A percentile compares a stretch with the other conserved stretches of the same genome.
These are phyloP conservation scores for Trichosporon sp. DNA, from an alignment of 1,284 basidiomycete species.

Conservation along the genomic window DNA sequence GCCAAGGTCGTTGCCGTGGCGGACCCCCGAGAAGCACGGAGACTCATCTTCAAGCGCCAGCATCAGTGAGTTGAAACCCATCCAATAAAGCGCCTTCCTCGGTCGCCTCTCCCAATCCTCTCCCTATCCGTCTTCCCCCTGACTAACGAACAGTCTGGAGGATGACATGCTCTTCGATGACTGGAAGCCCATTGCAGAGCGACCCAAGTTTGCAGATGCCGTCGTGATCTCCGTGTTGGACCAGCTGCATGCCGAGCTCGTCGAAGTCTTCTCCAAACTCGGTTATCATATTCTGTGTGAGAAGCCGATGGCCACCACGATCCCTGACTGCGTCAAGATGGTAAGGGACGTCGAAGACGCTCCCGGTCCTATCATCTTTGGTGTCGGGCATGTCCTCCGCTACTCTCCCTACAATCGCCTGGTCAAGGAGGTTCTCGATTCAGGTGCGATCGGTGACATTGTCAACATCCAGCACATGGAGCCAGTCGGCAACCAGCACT, in stretches of 20 bases:
- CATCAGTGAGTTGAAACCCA: slow-evolving; percentile 47
- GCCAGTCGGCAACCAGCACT: slow-evolving; percentile 47
- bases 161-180: slow-evolving; percentile 60
- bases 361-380: slow-evolving; percentile 58
- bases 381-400: slow-evolving; percentile 76
- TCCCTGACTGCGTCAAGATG: slow-evolving; percentile 68
- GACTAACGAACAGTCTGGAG: slow-evolving; percentile 50
- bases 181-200: slow-evolving; percentile 65
- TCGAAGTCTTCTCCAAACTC: slow-evolving; percentile 65
- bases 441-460: slow-evolving; percentile 64
- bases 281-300: slow-evolving; percentile 83
- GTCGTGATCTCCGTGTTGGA: slow-evolving; percentile 67
- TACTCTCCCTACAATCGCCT: slow-evolving; percentile 75
- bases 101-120: too few species aligned
- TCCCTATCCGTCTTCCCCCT: too few species aligned
- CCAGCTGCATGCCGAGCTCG: slow-evolving; percentile 65
- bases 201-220: slow-evolving; percentile 68
- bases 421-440: slow-evolving; percentile 63
- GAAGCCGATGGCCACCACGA: slow-evolving; percentile 77
- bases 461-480: slow-evolving; percentile 58
- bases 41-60: slow-evolving; percentile 54
- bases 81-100: background rate
- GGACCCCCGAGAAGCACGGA: slow-evolving; percentile 67
- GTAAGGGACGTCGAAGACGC: slow-evolving; percentile 62
- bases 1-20: slow-evolving; percentile 75